Conservation (phyloP, 805 yeast species). For the Barnettozyma vustinii region DNA sequence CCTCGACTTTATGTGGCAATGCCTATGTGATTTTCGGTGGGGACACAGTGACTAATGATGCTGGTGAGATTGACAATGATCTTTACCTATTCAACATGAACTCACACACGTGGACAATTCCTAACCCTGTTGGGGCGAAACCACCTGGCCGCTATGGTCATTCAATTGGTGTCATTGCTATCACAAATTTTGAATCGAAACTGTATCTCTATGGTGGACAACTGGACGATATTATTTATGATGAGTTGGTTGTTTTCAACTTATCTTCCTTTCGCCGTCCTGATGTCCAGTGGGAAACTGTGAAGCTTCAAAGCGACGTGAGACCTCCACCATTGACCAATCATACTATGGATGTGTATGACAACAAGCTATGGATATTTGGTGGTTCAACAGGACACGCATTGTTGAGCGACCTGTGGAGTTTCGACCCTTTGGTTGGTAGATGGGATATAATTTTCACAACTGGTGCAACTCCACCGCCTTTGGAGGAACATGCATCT, state of each 20-base stretch:
- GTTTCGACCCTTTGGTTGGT: slow-evolving; percentile 63
- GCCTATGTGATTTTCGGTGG: slow-evolving; percentile 96
- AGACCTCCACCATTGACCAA: slow-evolving; percentile 84
- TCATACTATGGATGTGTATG: slow-evolving; percentile 81
- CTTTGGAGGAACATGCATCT: slow-evolving; percentile 89
- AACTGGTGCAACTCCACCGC: slow-evolving; percentile 67
- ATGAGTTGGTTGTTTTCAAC: slow-evolving; percentile 83
- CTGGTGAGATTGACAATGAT: slow-evolving; percentile 81
- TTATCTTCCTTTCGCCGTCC: slow-evolving; percentile 80
- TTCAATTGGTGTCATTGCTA: slow-evolving; percentile 70
- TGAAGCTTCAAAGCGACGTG: slow-evolving; percentile 45
- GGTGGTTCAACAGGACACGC: slow-evolving; percentile 85
- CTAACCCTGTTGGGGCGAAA: slow-evolving; percentile 65
- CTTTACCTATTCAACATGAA: slow-evolving; percentile 80
- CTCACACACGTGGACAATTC: slow-evolving; percentile 72
- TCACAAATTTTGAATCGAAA: slow-evolving; percentile 49
- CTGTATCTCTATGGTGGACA: slow-evolving; percentile 94
- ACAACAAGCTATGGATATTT: slow-evolving; percentile 74
- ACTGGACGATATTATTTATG: slow-evolving; percentile 73
- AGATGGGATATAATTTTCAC: slow-evolving; percentile 70
- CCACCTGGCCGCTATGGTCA: slow-evolving; percentile 96
- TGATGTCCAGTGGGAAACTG: slow-evolving; percentile 76
- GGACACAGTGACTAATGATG: slow-evolving; percentile 78
- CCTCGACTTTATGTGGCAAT: slow-evolving; percentile 85
- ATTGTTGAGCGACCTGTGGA: slow-evolving; percentile 72